Conservation (phyloP, 306 rosid species). For the Chamaecrista fasciculata region DNA sequence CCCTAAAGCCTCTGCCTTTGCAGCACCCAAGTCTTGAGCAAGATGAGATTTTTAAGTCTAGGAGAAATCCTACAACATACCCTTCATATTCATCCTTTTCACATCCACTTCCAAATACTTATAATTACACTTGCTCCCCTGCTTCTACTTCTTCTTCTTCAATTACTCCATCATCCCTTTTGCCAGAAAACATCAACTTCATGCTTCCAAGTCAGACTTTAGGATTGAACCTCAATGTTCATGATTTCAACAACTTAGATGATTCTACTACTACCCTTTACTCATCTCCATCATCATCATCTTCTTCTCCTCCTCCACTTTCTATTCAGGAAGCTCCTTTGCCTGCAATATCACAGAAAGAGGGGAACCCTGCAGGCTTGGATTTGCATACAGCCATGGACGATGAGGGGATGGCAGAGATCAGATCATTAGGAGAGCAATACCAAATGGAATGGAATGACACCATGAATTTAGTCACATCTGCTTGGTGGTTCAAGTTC, state of each 20-base stretch:
- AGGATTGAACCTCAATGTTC: conserved; percentile 64
- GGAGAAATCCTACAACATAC: conserved; percentile 47
- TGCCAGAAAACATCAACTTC: conserved; percentile 42
- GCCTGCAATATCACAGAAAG: conserved; percentile 35
- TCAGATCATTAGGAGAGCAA: conserved; percentile 60
- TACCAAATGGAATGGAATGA: conserved; percentile 80
- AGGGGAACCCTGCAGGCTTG: conserved; percentile 34
- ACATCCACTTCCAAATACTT: conserved; percentile 30
- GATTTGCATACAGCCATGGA: conserved; percentile 60
- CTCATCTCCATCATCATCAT: conserved; percentile 39
- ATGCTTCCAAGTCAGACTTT: conserved; percentile 57
- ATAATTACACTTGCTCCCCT: conserved; percentile 35
- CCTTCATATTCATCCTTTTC: conserved; percentile 35
- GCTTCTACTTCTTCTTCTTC: conserved; percentile 32
- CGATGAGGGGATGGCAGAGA: conserved; percentile 74
- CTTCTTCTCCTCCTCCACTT: conserved; percentile 41
- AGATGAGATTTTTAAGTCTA: conserved; percentile 42
- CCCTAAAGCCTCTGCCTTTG: conserved; percentile 30
- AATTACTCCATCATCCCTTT: conserved; percentile 38
- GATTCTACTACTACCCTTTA: conserved; percentile 42
- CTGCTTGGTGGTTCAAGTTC: conserved; percentile 70
- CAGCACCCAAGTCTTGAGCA: conserved; percentile 37
- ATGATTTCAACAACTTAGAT: conserved; percentile 48
- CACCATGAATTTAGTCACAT: conserved; percentile 53
- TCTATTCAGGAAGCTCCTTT: conserved; percentile 37